phyloP scores from a whole-genome alignment of 2,329 filamentous ascomycete species.

The Alternaria atra region DNA sequence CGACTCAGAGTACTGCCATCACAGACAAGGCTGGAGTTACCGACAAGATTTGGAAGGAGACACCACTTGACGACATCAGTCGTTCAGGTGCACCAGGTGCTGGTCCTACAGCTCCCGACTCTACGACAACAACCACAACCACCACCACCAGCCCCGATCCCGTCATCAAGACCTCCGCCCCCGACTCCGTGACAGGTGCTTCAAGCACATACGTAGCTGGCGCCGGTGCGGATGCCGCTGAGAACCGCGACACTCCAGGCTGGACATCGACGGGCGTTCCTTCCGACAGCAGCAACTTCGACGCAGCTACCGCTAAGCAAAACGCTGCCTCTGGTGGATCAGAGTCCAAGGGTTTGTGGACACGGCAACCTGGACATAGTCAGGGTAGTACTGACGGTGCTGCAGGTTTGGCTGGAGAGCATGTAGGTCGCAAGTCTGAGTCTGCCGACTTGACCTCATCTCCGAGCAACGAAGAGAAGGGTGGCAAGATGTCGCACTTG shows the following conservation, averaged over 20 bases:
- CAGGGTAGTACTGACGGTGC: slow-evolving; percentile 47
- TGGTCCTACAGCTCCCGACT: slow-evolving; percentile 19
- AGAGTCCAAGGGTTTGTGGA: slow-evolving; percentile 51
- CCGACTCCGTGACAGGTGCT: slow-evolving; percentile 21
- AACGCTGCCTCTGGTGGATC: slow-evolving; percentile 51
- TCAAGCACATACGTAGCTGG: slow-evolving; percentile 24
- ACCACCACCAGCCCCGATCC: slow-evolving; percentile 17
- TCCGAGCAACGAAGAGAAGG: slow-evolving; percentile 28
- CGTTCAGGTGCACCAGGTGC: slow-evolving; percentile 34
- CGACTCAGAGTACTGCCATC: slow-evolving; percentile 42
- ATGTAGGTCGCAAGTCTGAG: slow-evolving; percentile 56
- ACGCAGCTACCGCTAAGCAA: slow-evolving; percentile 69
- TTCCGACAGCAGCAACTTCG: slow-evolving; percentile 63
- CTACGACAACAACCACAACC: not conserved
- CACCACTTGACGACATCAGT: slow-evolving; percentile 37
- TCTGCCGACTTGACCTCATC: slow-evolving; percentile 31
- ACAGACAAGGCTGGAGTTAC: slow-evolving; percentile 35
- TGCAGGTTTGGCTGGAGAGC: slow-evolving; percentile 63
- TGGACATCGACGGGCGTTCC: slow-evolving; percentile 64
- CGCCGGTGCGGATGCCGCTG: slow-evolving; percentile 19
- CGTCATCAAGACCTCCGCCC: slow-evolving; percentile 23
- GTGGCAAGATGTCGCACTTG: slow-evolving; percentile 60
- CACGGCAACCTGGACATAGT: slow-evolving; percentile 19
- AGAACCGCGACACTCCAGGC: slow-evolving; percentile 48
- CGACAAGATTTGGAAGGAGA: slow-evolving; percentile 42